A percentile compares a stretch with the other conserved stretches of the same genome.
Evolutionary conservation across 2,329 filamentous ascomycete species (phyloP).

Genomic region (Zopfia rhizophila): DNA sequence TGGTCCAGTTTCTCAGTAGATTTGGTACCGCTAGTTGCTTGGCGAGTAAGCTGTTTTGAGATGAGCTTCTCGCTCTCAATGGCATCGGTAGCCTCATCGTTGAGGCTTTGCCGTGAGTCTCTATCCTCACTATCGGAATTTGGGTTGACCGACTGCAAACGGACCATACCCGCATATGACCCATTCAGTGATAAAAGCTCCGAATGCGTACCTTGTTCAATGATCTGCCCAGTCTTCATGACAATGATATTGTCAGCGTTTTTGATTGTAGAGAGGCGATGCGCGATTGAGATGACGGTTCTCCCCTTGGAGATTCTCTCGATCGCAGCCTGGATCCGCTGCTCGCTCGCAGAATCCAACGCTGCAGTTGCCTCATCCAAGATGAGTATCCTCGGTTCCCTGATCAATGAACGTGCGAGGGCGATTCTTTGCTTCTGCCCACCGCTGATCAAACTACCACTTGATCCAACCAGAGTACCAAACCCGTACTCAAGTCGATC

Average conservation of each 20-base stretch:
- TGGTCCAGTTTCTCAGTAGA: background rate
- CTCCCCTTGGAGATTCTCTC: constrained; percentile 44
- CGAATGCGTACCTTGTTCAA: constrained; percentile 50
- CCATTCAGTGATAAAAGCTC: constrained; percentile 48
- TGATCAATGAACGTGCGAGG: constrained; percentile 65
- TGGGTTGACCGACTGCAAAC: constrained; percentile 55
- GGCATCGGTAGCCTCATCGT: constrained; percentile 33
- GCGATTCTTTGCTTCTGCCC: constrained; percentile 69
- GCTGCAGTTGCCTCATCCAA: constrained; percentile 72
- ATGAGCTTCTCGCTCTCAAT: constrained; percentile 32
- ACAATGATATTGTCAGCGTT: constrained; percentile 51
- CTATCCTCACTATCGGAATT: constrained; percentile 50
- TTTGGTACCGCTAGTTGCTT: background rate
- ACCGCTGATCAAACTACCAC: constrained; percentile 66
- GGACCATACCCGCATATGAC: constrained; percentile 61
- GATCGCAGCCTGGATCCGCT: constrained; percentile 61
- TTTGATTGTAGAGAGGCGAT: constrained; percentile 50
- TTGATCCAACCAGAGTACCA: constrained; percentile 62
- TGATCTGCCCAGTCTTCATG: constrained; percentile 49
- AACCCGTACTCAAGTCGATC: constrained; percentile 61
- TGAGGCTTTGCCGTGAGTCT: constrained; percentile 32
- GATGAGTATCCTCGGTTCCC: constrained; percentile 67
- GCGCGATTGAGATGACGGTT: constrained; percentile 52
- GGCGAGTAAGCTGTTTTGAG: constrained; percentile 1
- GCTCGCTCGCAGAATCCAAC: constrained; percentile 68